Conservation (phyloP, 495 filamentous ascomycete species). For the Penicillium nucicola region DNA sequence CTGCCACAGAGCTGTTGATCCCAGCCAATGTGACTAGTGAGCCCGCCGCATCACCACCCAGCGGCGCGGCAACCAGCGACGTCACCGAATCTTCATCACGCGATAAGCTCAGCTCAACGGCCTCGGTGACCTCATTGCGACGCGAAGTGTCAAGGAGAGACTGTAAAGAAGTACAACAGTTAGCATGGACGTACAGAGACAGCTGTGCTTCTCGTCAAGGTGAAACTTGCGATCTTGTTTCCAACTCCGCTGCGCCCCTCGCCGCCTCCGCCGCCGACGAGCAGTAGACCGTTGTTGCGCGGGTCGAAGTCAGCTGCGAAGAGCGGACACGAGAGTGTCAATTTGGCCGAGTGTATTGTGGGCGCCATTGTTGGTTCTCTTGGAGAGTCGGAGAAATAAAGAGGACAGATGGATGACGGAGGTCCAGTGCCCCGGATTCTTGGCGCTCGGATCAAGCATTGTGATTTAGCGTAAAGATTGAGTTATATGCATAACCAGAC, state of each 20-base stretch:
- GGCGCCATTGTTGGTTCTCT: constrained; percentile 42
- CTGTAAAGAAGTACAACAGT: constrained; percentile 32
- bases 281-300: constrained; percentile 64
- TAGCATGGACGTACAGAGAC: not conserved
- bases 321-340: constrained; percentile 80
- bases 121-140: constrained; percentile 59
- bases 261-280: constrained; percentile 91
- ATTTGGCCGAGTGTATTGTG: constrained; percentile 56
- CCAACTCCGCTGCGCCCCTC: constrained; percentile 79
- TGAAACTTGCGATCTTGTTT: constrained; percentile 76
- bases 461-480: constrained; percentile 1
- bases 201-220: not conserved
- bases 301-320: constrained; percentile 89
- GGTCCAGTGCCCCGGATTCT: constrained; percentile 30
- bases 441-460: constrained; percentile 26
- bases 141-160: constrained; percentile 65
- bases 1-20: constrained; percentile 75
- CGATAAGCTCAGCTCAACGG: constrained; percentile 76
- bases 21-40: constrained; percentile 71
- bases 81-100: constrained; percentile 90
- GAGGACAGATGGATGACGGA: constrained; percentile 23
- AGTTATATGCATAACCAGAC: not conserved
- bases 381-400: constrained; percentile 8
- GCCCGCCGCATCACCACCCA: constrained; percentile 41
- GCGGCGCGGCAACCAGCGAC: constrained; percentile 63